Conservation (phyloP, 306 rosid genomes). For the Albizia julibrissin region DNA sequence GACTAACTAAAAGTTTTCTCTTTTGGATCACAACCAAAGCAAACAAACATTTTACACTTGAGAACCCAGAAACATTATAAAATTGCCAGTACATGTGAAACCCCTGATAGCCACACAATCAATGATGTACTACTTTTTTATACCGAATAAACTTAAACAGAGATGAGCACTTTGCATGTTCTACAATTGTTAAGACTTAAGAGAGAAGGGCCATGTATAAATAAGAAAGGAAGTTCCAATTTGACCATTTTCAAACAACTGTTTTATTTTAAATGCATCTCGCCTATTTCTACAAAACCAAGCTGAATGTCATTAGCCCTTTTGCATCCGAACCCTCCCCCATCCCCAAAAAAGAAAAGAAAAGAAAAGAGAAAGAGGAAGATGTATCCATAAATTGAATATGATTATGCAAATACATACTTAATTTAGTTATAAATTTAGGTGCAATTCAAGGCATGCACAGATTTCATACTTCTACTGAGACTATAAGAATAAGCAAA, state of each 20-base stretch:
- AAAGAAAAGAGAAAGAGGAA: neutral
- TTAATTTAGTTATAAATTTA: neutral
- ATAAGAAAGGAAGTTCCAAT: neutral
- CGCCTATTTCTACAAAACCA: neutral
- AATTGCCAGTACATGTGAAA: neutral
- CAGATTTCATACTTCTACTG: neutral
- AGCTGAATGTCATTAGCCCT: neutral
- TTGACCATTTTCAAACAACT: neutral
- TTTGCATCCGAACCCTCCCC: neutral
- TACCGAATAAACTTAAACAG: neutral
- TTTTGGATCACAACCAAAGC: slow-evolving; percentile 5
- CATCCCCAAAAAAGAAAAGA: neutral
- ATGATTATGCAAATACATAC: neutral
- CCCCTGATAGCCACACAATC: neutral
- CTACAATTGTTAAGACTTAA: neutral
- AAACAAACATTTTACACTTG: neutral
- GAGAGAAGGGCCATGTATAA: neutral
- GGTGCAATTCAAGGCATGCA: neutral
- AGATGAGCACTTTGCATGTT: neutral
- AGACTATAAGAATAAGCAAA: slow-evolving; percentile 5
- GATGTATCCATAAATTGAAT: neutral
- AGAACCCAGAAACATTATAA: neutral
- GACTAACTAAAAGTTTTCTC: slow-evolving; percentile 1
- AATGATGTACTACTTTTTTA: neutral
- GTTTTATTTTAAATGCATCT: neutral